A percentile compares a stretch with the other conserved stretches of the same genome.
phyloP scores from a whole-genome alignment of 2,329 filamentous ascomycete species.

The Beauveria sp. region DNA sequence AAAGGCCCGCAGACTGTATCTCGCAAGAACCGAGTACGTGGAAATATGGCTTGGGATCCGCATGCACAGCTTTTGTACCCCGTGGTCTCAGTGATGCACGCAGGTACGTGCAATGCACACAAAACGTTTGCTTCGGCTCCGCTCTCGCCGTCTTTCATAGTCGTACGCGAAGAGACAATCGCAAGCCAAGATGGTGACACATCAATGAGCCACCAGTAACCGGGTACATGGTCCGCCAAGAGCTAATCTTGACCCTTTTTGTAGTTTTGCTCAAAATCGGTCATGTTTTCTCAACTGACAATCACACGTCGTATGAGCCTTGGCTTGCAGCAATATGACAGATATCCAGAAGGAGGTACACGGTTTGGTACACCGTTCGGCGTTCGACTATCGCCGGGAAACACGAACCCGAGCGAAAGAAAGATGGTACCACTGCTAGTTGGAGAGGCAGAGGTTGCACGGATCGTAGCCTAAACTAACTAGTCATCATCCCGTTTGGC shows the following conservation, averaged over 20 bases:
- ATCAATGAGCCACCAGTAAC: not conserved
- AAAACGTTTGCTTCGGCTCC: not conserved
- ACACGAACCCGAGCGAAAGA: not conserved
- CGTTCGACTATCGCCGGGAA: not conserved
- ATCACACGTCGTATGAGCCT: not conserved
- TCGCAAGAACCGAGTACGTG: constrained; percentile 4
- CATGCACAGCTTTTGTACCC: constrained; percentile 2
- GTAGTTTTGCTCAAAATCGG: not conserved
- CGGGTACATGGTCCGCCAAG: not conserved
- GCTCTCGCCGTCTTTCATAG: not conserved
- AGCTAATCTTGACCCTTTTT: not conserved
- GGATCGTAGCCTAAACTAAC: too few relatives aligned
- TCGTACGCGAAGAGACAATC: not conserved
- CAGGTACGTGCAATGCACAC: not conserved
- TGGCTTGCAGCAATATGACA: not conserved
- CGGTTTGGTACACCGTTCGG: not conserved
- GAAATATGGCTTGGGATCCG: constrained; percentile 9
- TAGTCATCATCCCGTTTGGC: not conserved
- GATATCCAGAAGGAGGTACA: not conserved
- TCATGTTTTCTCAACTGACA: not conserved
- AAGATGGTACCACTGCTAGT: too few relatives aligned
- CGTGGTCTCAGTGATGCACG: not conserved
- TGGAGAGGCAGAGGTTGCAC: not conserved
- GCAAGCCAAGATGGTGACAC: not conserved
- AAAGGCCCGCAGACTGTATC: not conserved